A percentile compares a stretch with the other conserved stretches of the same genome.
phyloP scores from a whole-genome alignment of 176 grass and related monocot genomes.

The Oryza longistaminata region DNA sequence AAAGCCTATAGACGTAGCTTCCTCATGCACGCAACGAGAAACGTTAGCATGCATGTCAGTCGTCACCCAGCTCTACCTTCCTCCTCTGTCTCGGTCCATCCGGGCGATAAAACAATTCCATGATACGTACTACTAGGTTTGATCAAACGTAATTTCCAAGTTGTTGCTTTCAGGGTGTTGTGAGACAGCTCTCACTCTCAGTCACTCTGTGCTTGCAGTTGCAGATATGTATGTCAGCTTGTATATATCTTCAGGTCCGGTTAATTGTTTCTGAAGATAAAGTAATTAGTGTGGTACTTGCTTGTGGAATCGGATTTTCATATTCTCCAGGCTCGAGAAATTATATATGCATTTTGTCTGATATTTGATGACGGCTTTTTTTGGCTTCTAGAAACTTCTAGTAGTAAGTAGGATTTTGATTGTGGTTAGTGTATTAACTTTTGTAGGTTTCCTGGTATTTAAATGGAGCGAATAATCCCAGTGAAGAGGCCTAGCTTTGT shows the following conservation, averaged over 20 bases:
- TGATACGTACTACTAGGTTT: neutral
- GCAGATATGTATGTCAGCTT: neutral
- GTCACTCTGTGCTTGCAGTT: neutral
- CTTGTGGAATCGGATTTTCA: too few species aligned
- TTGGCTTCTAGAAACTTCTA: too few species aligned
- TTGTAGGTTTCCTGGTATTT: too few species aligned
- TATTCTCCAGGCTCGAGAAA: too few species aligned
- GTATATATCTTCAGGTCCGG: neutral
- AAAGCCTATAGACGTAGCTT: conserved; percentile 57
- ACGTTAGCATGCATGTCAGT: conserved; percentile 33
- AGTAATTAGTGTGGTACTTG: too few species aligned
- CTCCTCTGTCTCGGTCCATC: neutral
- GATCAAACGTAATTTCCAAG: conserved; percentile 21
- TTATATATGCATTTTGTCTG: too few species aligned
- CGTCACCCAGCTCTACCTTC: conserved; percentile 37
- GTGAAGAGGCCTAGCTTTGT: too few species aligned
- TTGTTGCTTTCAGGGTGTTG: conserved; percentile 9
- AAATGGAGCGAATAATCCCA: too few species aligned
- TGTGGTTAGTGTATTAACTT: too few species aligned
- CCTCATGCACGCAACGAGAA: conserved; percentile 75
- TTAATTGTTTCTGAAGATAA: neutral
- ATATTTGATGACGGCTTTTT: too few species aligned
- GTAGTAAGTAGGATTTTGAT: too few species aligned
- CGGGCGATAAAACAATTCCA: conserved; percentile 19
- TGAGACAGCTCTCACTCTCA: conserved; percentile 10